phyloP scores from a whole-genome alignment of 495 filamentous ascomycete species.

The Penicillium coffeae region DNA sequence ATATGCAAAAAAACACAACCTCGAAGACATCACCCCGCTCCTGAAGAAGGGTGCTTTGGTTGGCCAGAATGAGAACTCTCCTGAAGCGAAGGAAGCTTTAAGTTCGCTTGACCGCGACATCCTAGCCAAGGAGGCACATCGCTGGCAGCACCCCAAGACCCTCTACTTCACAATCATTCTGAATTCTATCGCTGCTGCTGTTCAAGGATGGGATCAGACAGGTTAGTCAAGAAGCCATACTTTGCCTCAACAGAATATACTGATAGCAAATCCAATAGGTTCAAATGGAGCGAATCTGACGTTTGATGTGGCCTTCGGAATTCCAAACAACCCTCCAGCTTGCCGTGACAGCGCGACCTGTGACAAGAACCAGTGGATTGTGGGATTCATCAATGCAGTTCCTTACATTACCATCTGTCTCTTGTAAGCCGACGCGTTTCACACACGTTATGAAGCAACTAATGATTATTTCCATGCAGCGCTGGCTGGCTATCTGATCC shows the following conservation, averaged over 20 bases:
- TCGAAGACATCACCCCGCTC: slow-evolving; percentile 46
- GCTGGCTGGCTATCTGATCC: slow-evolving; percentile 71
- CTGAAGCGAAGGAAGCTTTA: slow-evolving; percentile 54
- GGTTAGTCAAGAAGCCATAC: no score
- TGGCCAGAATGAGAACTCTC: slow-evolving; percentile 55
- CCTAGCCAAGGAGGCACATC: slow-evolving; percentile 56
- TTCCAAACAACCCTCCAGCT: slow-evolving; percentile 31
- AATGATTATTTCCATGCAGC: slow-evolving; percentile 20
- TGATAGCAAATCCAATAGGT: slow-evolving; percentile 28
- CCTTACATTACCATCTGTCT: slow-evolving; percentile 43
- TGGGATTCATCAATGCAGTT: slow-evolving; percentile 42
- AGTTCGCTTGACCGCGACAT: slow-evolving; percentile 48
- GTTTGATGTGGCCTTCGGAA: slow-evolving; percentile 52
- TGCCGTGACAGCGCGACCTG: slow-evolving; percentile 35
- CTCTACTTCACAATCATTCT: slow-evolving; percentile 64
- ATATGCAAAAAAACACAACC: slow-evolving; percentile 50
- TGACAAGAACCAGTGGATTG: slow-evolving; percentile 36
- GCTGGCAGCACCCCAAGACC: slow-evolving; percentile 61
- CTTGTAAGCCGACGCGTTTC: slow-evolving; percentile 36
- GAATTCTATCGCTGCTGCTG: slow-evolving; percentile 71
- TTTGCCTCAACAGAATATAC: no score
- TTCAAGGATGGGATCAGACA: slow-evolving; percentile 64
- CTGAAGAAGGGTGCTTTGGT: slow-evolving; percentile 62
- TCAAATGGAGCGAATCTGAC: slow-evolving; percentile 71
- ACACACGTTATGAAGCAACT: no score